These are phyloP conservation scores for Saccharomycopsis fibuligera DNA, from an alignment of 805 yeast genomes.

Conservation along the genomic window DNA sequence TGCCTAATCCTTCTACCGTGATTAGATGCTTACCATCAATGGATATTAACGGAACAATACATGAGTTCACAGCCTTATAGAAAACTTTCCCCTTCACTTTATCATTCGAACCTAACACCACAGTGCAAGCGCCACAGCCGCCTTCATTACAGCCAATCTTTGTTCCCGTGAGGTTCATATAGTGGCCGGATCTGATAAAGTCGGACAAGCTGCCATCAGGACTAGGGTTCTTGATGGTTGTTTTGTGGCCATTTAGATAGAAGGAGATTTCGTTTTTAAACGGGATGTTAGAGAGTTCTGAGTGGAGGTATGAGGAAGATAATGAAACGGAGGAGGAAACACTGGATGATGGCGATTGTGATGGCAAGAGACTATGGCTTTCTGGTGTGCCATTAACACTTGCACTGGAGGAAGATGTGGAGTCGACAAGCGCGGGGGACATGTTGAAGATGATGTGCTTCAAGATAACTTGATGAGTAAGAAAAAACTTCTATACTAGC, in stretches of 20 bases:
- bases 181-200: slow-evolving; percentile 31
- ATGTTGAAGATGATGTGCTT: not conserved
- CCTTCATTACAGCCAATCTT: slow-evolving; percentile 46
- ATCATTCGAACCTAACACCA: slow-evolving; percentile 34
- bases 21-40: slow-evolving; percentile 41
- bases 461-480: no score
- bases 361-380: not conserved
- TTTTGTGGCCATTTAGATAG: slow-evolving; percentile 36
- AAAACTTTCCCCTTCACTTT: slow-evolving; percentile 25
- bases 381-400: no score
- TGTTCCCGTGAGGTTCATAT: slow-evolving; percentile 36
- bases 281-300: slow-evolving; percentile 7
- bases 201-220: slow-evolving; percentile 40
- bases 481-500: no score
- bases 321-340: slow-evolving; percentile 1
- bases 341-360: not conserved
- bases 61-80: slow-evolving; percentile 38
- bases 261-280: slow-evolving; percentile 23
- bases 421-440: not conserved
- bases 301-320: slow-evolving; percentile 7
- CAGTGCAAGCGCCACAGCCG: slow-evolving; percentile 47
- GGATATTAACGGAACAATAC: slow-evolving; percentile 40
- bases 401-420: not conserved
- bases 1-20: slow-evolving; percentile 44
- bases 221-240: slow-evolving; percentile 32